Conservation (phyloP, 768 basidiomycete species). For the Lyophyllum shimeji region DNA sequence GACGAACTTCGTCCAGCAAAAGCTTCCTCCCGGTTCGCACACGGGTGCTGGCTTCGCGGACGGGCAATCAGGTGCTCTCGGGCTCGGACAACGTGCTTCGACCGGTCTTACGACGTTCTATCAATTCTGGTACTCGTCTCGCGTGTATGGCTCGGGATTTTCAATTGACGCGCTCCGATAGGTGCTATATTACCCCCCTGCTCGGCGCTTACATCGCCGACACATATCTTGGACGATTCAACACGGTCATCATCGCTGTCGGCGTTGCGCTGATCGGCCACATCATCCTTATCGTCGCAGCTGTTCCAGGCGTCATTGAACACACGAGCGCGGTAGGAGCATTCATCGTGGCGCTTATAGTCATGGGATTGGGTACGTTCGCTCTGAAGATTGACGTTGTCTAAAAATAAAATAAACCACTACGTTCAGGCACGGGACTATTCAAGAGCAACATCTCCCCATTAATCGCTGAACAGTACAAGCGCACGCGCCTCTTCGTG, state of each 20-base stretch:
- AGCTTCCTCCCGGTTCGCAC: slow-evolving; percentile 60
- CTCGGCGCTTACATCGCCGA: slow-evolving; percentile 75
- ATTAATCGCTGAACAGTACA: slow-evolving; percentile 77
- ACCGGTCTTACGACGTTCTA: slow-evolving; percentile 74
- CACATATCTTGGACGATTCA: slow-evolving; percentile 70
- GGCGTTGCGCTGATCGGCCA: slow-evolving; percentile 62
- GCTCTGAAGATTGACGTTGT: slow-evolving; percentile 45
- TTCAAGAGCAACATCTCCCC: slow-evolving; percentile 82
- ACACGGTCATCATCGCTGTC: slow-evolving; percentile 66
- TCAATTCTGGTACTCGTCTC: slow-evolving; percentile 56
- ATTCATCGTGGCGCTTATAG: slow-evolving; percentile 48
- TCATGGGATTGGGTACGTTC: slow-evolving; percentile 49
- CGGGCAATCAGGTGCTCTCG: slow-evolving; percentile 69
- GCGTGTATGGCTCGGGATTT: too few relatives aligned
- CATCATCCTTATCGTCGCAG: slow-evolving; percentile 63
- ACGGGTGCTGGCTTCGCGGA: slow-evolving; percentile 58
- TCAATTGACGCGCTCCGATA: slow-evolving; percentile 16
- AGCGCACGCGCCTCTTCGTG: slow-evolving; percentile 52
- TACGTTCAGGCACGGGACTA: slow-evolving; percentile 69
- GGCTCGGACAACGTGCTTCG: slow-evolving; percentile 64
- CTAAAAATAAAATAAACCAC: slow-evolving; percentile 48
- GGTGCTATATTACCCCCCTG: slow-evolving; percentile 67
- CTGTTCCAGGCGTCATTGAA: slow-evolving; percentile 54
- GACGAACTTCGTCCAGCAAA: slow-evolving; percentile 78
- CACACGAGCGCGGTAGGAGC: slow-evolving; percentile 17